Evolutionary conservation across 768 basidiomycete species (phyloP), one percentile per base, ranked within the genome.

Genomic region (Termitomyces bulborhizus): DNA sequence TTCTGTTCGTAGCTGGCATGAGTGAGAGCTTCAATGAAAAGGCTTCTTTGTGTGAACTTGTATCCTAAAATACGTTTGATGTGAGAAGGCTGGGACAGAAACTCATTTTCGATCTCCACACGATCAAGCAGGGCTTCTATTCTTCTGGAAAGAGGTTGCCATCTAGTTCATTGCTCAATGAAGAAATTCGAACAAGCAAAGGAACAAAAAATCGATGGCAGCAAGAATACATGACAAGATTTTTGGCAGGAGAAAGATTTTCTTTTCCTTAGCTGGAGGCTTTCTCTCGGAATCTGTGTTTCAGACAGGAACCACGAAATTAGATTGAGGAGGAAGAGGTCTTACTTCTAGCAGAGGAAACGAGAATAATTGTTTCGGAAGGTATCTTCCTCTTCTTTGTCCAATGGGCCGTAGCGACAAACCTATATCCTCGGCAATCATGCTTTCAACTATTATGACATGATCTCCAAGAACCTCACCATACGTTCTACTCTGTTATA

Each of bases 21-120:
- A 0, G 84, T 88, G 34, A 90, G 76, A 11, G 88, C 86, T 64
- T 90, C 87, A 37, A 90, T 76, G 18, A 88, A 79, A 9, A 90
- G 71, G 4, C 79, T 68, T 57, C 85, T 87, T 51, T 71, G 77
- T 12, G 65, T 63, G 66, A 90, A 91, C 0, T 74, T 79, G 68
- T 90, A 88, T 27, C 79, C 83, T 3, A 91, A 60, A 75, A 90
- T 89, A 6, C 50, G 56, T 65, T 91, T 86, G 11, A 87, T 86
- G 44, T 76, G 60, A 1, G 53, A 56, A 29, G 88, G 70, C 56
- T 84, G 81, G 7, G 71, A 62, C 2, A 86, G 85, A 9, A 79
- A 61, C 27, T 50, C 65, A 27, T 59, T 42, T 63, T 65, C 44
- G 50, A 60, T 43, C 57, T 74, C 69, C 1, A 85, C 69, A 2